Conservation (phyloP, 805 yeast genomes). For the Metschnikowia cubensis region DNA sequence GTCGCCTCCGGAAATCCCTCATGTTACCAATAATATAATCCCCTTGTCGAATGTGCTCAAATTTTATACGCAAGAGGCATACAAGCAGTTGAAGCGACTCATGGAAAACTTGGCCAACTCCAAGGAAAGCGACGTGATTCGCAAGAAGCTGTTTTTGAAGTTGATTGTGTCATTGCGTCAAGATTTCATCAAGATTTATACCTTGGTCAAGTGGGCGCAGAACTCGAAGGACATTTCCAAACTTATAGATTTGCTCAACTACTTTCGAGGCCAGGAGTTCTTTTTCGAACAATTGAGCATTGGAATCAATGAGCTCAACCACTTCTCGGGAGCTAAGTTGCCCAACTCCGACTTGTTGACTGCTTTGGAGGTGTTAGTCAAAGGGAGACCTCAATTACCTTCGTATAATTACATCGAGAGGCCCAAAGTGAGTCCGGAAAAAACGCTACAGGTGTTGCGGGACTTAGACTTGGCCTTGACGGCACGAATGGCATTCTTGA, state of each 20-base stretch:
- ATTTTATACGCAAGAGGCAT: conserved; percentile 58
- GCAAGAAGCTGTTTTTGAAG: conserved; percentile 67
- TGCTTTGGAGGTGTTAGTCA: conserved; percentile 75
- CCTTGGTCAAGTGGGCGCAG: conserved; percentile 83
- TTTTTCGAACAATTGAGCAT: conserved; percentile 57
- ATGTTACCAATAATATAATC: conserved; percentile 65
- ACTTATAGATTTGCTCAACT: conserved; percentile 81
- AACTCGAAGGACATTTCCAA: conserved; percentile 66
- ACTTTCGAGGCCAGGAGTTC: conserved; percentile 78
- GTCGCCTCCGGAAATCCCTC: conserved; percentile 53
- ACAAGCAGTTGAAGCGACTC: conserved; percentile 55
- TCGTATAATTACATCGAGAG: conserved; percentile 54
- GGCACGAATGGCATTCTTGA: conserved; percentile 66
- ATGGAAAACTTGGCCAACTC: conserved; percentile 54
- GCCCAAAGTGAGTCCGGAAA: conserved; percentile 47
- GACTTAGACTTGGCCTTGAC: conserved; percentile 72
- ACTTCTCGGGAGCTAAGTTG: conserved; percentile 81
- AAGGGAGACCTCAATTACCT: conserved; percentile 73
- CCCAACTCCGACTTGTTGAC: conserved; percentile 90
- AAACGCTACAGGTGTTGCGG: conserved; percentile 56
- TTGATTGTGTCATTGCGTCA: conserved; percentile 70
- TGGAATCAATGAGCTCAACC: conserved; percentile 64
- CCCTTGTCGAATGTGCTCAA: conserved; percentile 59
- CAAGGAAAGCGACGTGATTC: conserved; percentile 51
- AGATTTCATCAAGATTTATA: conserved; percentile 80